Percentiles rank a stretch among this genome's conserved stretches.
phyloP scores from a whole-genome alignment of 2,329 filamentous ascomycete genomes.

The Akanthomyces dipterigenus region DNA sequence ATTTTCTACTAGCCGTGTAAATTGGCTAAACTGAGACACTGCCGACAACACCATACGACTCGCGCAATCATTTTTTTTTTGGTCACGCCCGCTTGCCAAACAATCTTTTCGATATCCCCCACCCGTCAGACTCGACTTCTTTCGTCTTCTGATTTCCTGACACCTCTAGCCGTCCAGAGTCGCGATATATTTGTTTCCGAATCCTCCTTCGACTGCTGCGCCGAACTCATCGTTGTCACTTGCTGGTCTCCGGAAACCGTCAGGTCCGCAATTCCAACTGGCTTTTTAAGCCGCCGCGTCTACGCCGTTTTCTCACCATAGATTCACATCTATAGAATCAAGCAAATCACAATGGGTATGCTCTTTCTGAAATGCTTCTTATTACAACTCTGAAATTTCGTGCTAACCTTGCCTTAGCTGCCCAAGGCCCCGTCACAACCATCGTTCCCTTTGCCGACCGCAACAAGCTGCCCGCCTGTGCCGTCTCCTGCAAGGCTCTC shows the following conservation, averaged over 20 bases:
- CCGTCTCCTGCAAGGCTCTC: conserved; percentile 50
- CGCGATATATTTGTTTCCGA: not conserved
- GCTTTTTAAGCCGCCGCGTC: not conserved
- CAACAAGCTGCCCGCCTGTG: conserved; percentile 53
- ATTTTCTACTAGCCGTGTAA: not conserved
- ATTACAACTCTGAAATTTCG: no score
- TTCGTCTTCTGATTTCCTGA: not conserved
- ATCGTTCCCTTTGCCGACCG: conserved; percentile 46
- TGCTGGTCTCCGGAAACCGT: not conserved
- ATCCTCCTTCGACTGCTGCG: not conserved
- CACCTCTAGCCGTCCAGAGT: not conserved
- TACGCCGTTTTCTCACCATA: not conserved
- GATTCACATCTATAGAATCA: not conserved
- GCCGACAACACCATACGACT: conserved; percentile 7
- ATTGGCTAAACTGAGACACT: conserved; percentile 8
- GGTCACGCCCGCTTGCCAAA: not conserved
- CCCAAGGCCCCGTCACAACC: conserved; percentile 31
- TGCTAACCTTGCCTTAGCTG: not conserved
- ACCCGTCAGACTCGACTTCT: not conserved
- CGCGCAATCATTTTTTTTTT: not conserved
- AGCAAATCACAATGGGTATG: conserved; percentile 7
- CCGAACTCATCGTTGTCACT: not conserved
- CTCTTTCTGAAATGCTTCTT: no score
- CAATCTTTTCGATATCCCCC: not conserved
- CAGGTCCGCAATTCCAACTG: not conserved